Evolutionary conservation across 768 basidiomycete genomes (phyloP), one percentile per base, ranked within the genome.

Genomic region (Boletus rubropictus): DNA sequence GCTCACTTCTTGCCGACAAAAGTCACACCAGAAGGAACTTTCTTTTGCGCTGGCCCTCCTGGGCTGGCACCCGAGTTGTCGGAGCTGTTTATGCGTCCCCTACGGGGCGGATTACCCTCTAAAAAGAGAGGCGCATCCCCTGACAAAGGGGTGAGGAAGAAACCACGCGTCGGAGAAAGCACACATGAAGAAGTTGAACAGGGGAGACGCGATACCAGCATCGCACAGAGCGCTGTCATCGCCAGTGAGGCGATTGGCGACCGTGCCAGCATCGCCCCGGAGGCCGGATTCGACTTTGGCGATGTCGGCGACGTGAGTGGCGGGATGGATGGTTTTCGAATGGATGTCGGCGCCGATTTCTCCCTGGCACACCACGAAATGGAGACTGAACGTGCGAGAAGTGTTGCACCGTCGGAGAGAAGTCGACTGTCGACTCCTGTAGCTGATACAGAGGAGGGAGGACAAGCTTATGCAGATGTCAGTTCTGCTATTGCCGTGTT

Each of bases 1-100:
- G 72, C 82, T 7, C 84, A 92, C 64, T 97, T 92, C 71, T 69
- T 96, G 39, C 92, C 94, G 9, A 88, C 84, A 3, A 82, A 82
- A 54, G 70, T 73, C n/a, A 86, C 82, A 2, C 73, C 79, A 14
- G 75, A 80, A n/a, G 84, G 83, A 22, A 79, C 76, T 3, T 85
- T 84, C 59, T 84, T 94, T 67, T 88, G 78, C 57, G 86, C 84
- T 37, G 92, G 86, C 0, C 93, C 94, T 10, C 86, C 87, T 11
- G 89, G 89, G 8, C 66, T 94, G 40, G 80, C 82, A 0, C 84
- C 86, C 0, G 90, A 95, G 63, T 72, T 99, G 18, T 77, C 79
- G 2, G 80, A 86, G 44, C 69, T 99, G 45, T 99, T 96, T 69
- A 75, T 86, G 71, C 86, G 87, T 34, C 89, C 91, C 9, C 54